phyloP scores from a whole-genome alignment of 2,329 filamentous ascomycete species.

The Hansfordia pulvinata region DNA sequence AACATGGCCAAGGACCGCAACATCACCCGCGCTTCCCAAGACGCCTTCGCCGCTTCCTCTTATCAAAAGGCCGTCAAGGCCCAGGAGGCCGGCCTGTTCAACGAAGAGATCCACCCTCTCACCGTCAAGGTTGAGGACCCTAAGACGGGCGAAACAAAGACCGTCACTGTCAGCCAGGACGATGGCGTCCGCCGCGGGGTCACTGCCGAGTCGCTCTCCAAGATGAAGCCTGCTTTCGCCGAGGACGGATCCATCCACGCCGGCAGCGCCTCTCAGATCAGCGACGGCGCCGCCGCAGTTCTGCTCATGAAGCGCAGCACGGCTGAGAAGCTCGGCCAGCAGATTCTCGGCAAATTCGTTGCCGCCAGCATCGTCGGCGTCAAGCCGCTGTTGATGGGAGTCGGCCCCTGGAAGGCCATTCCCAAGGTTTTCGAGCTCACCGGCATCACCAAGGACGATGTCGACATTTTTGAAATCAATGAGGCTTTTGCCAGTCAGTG shows the following conservation, averaged over 20 bases:
- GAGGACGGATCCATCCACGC: constrained; percentile 91
- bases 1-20: constrained; percentile 81
- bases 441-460: constrained; percentile 74
- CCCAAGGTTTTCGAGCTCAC: constrained; percentile 82
- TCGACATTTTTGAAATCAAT: constrained; percentile 98
- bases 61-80: constrained; percentile 84
- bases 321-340: constrained; percentile 76
- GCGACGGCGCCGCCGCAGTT: constrained; percentile 88
- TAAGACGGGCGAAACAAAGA: constrained; percentile 76
- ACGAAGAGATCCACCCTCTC: constrained; percentile 80
- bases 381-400: constrained; percentile 85
- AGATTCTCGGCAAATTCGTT: constrained; percentile 86
- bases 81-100: constrained; percentile 79
- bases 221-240: constrained; percentile 82
- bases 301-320: constrained; percentile 90
- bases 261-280: constrained; percentile 91
- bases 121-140: constrained; percentile 81
- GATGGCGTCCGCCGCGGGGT: constrained; percentile 80
- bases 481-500: constrained; percentile 96
- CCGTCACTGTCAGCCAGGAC: constrained; percentile 71
- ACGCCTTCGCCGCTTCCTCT: constrained; percentile 84
- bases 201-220: constrained; percentile 75
- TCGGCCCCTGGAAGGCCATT: constrained; percentile 92
- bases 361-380: constrained; percentile 77
- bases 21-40: constrained; percentile 61